phyloP scores from a whole-genome alignment of 139 green algal genomes.

The Gonium pectorale region DNA sequence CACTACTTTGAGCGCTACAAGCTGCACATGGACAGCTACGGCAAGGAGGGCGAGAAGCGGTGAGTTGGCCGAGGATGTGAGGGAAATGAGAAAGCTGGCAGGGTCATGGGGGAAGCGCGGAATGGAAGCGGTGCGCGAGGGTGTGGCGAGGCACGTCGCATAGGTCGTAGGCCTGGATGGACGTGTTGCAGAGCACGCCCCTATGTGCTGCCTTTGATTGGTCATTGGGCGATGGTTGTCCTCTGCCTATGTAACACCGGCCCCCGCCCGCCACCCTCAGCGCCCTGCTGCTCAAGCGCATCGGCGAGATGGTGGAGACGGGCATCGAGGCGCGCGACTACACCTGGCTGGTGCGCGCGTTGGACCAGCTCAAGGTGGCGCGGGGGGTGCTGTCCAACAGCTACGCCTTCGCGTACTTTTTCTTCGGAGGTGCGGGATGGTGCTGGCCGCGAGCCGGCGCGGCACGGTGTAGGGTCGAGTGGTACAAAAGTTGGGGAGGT shows the following conservation, averaged over 20 bases:
- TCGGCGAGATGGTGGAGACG: conserved; percentile 66
- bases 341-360: conserved; percentile 63
- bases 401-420: conserved; percentile 92
- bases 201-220: too few species aligned
- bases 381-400: conserved; percentile 81
- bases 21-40: conserved; percentile 43
- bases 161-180: too few species aligned
- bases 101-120: too few species aligned
- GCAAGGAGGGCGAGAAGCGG: conserved; percentile 50
- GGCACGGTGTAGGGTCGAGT: too few species aligned
- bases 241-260: too few species aligned
- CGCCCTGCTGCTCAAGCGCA: conserved; percentile 50
- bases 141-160: too few species aligned
- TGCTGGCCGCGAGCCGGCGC: neutral
- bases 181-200: too few species aligned
- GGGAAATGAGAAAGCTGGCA: too few species aligned
- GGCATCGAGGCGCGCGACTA: conserved; percentile 65
- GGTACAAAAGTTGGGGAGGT: too few species aligned
- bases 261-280: conserved; percentile 26
- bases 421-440: conserved; percentile 77
- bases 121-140: too few species aligned
- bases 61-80: too few species aligned
- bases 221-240: too few species aligned
- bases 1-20: conserved; percentile 85
- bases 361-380: conserved; percentile 77